Base-by-base conservation (phyloP, 2,329 filamentous ascomycete genomes). In the Rutstroemia sp. region DNA sequence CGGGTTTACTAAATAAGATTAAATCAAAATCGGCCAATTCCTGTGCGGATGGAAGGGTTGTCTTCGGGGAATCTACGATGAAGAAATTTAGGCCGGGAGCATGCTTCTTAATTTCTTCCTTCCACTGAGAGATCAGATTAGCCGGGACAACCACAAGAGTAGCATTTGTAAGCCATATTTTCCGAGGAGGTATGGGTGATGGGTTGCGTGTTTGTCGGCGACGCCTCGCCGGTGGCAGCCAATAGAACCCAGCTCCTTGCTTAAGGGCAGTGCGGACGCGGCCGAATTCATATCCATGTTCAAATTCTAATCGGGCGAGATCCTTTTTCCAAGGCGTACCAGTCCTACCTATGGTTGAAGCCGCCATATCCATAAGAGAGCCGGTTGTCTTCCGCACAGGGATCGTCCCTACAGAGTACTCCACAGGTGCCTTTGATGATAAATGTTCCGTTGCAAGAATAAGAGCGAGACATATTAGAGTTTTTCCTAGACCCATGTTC, bases 71-170 rank as follows among this genome's bases (percentile, higher is more conserved):
- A 21, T 82, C 77, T 36, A 95, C 71, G 0, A 86, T 73, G 0
- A 94, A 73, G 0, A 90, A 77, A 9, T 78, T 80, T 0, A 96
- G 73, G 0, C 80, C 79, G 3, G 72, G 73, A 0, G 90, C 87
- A 66, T 96, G 92, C 65, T 90, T 91, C 2, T 75, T 69, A 10
- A 96, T 90, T 66, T 96, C 90, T 10, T 83, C 78, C 53, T 81
- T 75, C 92, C 92, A 96, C 69, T 97, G 92, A 53, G 85, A 79
- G 3, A 95, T 75, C 23, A 96, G 75, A 66, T 96, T 96, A 14
- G 84, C 78, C 0, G 92, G 92, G 0, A 92, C 89, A 30, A 96
- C 80, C 17, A 96, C 76, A 3, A 97, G 73, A 0, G 87, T 95
- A 0, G 81, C 80, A 27, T 81, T 77, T 58, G 84, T 88, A 7